Evolutionary conservation across 192 early-diverging fungal species (phyloP).

Genomic region (Coemansia sp.): DNA sequence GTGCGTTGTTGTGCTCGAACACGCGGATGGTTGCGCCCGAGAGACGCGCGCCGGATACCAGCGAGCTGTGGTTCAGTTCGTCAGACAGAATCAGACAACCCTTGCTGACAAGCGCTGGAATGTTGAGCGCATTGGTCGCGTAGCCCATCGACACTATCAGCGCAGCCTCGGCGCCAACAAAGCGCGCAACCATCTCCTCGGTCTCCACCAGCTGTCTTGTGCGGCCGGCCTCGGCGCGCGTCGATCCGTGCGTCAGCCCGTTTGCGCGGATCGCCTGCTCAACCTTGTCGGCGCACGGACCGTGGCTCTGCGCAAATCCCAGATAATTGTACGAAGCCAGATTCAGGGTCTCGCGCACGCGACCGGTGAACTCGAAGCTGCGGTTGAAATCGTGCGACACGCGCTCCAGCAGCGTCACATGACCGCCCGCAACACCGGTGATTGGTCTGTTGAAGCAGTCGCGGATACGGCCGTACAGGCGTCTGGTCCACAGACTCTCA

Average conservation of each 20-base stretch:
- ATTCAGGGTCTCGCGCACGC: conserved; percentile 79
- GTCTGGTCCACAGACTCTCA: conserved; percentile 93
- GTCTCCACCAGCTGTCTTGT: conserved; percentile 70
- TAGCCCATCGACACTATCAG: conserved; percentile 95
- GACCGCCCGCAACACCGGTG: conserved; percentile 87
- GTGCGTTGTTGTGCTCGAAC: conserved; percentile 91
- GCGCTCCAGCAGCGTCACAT: conserved; percentile 83
- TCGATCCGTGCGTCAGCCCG: conserved; percentile 69
- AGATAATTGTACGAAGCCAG: conserved; percentile 98
- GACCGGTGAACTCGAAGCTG: conserved; percentile 84
- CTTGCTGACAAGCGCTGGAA: conserved; percentile 80
- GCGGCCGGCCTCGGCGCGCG: conserved; percentile 74
- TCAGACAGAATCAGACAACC: conserved; percentile 94
- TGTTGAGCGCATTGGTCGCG: conserved; percentile 92
- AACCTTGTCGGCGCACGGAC: conserved; percentile 94
- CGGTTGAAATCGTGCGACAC: conserved; percentile 81
- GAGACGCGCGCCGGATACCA: conserved; percentile 91
- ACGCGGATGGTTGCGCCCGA: conserved; percentile 88
- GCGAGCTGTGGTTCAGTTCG: conserved; percentile 92
- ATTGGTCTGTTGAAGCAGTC: conserved; percentile 96
- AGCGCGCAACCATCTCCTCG: conserved; percentile 85
- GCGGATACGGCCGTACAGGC: conserved; percentile 82
- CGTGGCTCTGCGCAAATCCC: conserved; percentile 90
- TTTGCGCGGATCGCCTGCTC: conserved; percentile 70
- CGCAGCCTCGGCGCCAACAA: conserved; percentile 84